Percentiles rank a stretch among this genome's conserved stretches.
phyloP scores from a whole-genome alignment of 2,329 filamentous ascomycete genomes.

The Cladosporium oxysporum region DNA sequence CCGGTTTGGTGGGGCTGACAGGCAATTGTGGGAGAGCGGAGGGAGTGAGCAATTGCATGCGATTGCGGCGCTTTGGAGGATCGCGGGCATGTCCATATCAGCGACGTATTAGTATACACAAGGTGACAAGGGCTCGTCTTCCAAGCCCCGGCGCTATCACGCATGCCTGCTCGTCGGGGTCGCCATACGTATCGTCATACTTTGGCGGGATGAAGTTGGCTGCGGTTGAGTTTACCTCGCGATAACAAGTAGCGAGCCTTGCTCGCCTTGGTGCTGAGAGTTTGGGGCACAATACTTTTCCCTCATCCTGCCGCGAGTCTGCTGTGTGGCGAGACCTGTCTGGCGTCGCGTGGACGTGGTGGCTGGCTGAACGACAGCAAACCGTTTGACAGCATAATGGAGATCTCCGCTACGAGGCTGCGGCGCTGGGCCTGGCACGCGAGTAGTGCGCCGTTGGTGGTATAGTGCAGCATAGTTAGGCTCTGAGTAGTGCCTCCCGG shows the following conservation, averaged over 20 bases:
- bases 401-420: slow-evolving; percentile 3
- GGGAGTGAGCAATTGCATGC: background rate
- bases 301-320: background rate
- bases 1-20: background rate
- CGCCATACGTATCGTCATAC: background rate
- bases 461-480: background rate
- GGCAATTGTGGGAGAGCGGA: background rate
- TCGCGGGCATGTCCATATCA: background rate
- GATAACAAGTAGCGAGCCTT: background rate
- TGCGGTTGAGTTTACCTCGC: background rate
- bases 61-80: background rate
- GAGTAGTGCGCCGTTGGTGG: background rate
- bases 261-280: background rate
- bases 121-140: background rate
- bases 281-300: background rate
- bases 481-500: background rate
- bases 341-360: background rate
- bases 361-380: slow-evolving; percentile 2
- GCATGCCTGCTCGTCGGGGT: background rate
- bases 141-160: background rate
- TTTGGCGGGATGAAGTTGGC: background rate
- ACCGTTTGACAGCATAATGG: background rate
- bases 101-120: background rate
- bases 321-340: background rate
- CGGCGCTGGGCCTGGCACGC: background rate